Base-by-base conservation (phyloP, 176 grass and related monocot genomes). In the Phoenix dactylifera region DNA sequence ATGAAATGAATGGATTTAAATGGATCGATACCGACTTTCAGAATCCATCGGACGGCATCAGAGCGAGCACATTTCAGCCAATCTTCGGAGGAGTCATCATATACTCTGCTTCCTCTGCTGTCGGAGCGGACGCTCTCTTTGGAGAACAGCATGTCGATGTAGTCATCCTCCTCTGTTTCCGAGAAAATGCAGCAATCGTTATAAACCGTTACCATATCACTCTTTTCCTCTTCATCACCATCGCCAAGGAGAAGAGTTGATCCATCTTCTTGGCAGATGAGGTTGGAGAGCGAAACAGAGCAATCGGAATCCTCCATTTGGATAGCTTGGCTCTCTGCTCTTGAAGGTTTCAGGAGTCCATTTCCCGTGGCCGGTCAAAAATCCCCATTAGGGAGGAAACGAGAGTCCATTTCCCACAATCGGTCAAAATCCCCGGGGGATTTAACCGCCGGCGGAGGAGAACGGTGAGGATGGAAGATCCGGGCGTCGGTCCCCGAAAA, bases 211-310 rank as follows among this genome's bases (percentile, higher is more conserved):
- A 69, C 22, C 3, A 64, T 51, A 4, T 18, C 61, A 4, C 4
- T 51, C 3, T 15, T 30, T 22, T 39, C 55, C 65, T 81, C 71
- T 5, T 20, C 57, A 18, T 32, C 17, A 16, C 50, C 20, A 48
- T 63, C 30, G 62, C 15, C 52, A 54, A 20, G 70, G 14, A 66
- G 76, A 30, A 95, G 69, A 51, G 75, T 76, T 23, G 69, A 22
- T 77, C 75, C 58, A 52, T 95, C 74, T 58, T 95, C 86, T 22
- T 89, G 79, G 74, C 90, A 95, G 71, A 89, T 70, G 39, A 95
- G 86, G 49, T 18, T 62, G 57, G 86, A 89, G 73, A 86, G 52
- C 22, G 78, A 74, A 53, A 71, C 63, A 18, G 67, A 77, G 62
- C 39, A 50, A 15, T 16, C 35, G 56, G 49, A 66, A 19, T 52